phyloP scores from a whole-genome alignment of 1,139 yeast genomes.

The Protomyces arabidopsidicola region DNA sequence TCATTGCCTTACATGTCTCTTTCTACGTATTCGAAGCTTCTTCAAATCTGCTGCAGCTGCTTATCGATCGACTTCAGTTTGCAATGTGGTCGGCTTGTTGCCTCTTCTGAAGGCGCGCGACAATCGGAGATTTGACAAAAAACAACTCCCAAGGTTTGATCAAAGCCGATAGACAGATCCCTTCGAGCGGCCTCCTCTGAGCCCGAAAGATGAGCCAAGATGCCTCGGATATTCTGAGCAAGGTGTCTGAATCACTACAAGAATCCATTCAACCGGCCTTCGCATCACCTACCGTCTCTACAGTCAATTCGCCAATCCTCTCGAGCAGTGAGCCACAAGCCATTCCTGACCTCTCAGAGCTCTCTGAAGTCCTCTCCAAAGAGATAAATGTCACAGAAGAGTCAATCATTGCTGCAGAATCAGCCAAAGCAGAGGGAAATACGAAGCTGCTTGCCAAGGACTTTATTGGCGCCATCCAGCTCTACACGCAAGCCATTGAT shows the following conservation, averaged over 20 bases:
- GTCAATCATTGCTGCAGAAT: constrained; percentile 44
- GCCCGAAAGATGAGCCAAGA: not conserved
- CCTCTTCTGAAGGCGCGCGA: too few species aligned
- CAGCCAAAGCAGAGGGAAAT: constrained; percentile 69
- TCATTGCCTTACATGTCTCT: not conserved
- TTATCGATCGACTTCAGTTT: not conserved
- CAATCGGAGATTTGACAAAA: not conserved
- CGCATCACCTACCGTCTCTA: constrained; percentile 19
- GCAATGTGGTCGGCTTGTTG: too few species aligned
- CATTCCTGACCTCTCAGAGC: constrained; percentile 16
- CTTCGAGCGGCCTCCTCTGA: not conserved
- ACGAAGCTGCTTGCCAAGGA: constrained; percentile 58
- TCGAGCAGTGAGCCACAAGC: constrained; percentile 22
- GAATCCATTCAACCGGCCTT: constrained; percentile 12
- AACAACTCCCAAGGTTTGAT: not conserved
- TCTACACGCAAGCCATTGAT: constrained; percentile 74
- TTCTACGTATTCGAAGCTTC: not conserved
- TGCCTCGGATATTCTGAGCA: constrained; percentile 13
- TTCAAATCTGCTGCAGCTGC: not conserved
- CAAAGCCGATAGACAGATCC: not conserved
- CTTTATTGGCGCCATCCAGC: constrained; percentile 61
- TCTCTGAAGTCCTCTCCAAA: constrained; percentile 17
- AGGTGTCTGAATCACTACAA: constrained; percentile 18
- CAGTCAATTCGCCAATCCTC: constrained; percentile 23
- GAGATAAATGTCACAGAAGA: constrained; percentile 22